A percentile compares a stretch with the other conserved stretches of the same genome.
phyloP scores from a whole-genome alignment of 2,329 filamentous ascomycete species.

The Dactylella cylindrospora region DNA sequence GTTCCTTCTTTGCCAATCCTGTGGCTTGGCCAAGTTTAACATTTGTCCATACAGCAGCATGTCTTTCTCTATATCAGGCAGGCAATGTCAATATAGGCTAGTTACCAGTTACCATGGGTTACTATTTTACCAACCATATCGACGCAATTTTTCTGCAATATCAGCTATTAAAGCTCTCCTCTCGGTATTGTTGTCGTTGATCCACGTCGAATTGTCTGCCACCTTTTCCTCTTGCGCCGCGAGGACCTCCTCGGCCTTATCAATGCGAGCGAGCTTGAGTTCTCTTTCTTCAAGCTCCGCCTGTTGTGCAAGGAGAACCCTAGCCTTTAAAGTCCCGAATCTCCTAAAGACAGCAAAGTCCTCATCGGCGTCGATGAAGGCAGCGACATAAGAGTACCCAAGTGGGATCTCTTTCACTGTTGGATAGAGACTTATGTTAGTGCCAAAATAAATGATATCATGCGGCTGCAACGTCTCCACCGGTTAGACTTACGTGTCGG shows the following conservation, averaged over 20 bases:
- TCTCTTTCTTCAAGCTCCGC: slow-evolving; percentile 19
- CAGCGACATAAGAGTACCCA: slow-evolving; percentile 26
- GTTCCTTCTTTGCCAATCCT: slow-evolving; percentile 20
- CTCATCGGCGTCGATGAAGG: slow-evolving; percentile 16
- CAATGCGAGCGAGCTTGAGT: slow-evolving; percentile 5
- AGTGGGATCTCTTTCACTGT: slow-evolving; percentile 12
- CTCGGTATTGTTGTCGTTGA: not conserved
- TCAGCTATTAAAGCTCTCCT: slow-evolving; percentile 11
- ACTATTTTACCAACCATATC: slow-evolving; percentile 16
- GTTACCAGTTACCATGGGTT: too few species aligned
- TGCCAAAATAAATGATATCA: not conserved
- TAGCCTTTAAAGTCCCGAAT: slow-evolving; percentile 18
- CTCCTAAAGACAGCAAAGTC: slow-evolving; percentile 18
- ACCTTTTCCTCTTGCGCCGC: not conserved
- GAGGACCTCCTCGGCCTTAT: not conserved
- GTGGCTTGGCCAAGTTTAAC: slow-evolving; percentile 2
- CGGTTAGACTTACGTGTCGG: slow-evolving; percentile 1
- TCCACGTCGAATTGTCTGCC: slow-evolving; percentile 13
- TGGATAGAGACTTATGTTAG: slow-evolving; percentile 1
- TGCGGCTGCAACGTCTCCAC: not conserved
- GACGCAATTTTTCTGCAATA: not conserved
- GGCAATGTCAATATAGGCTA: too few species aligned
- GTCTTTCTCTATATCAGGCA: slow-evolving; percentile 18
- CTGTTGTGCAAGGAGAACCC: slow-evolving; percentile 18
- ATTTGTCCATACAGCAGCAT: slow-evolving; percentile 25